Conservation (phyloP, 179 eudicot genomes). For the Dionaea muscipula region DNA sequence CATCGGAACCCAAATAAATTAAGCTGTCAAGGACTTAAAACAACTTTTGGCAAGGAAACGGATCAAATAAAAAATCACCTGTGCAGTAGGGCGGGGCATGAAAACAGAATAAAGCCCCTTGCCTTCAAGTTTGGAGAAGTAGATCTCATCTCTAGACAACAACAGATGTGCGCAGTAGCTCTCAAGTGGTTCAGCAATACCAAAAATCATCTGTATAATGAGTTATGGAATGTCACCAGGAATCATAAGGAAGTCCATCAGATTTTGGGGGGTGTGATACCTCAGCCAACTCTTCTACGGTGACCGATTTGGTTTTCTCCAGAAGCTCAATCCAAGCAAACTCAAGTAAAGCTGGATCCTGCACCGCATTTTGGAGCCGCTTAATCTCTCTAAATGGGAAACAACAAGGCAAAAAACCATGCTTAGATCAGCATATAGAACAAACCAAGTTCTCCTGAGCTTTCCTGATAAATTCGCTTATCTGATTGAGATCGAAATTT, state of each 20-base stretch:
- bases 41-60: neutral
- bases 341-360: constrained; percentile 81
- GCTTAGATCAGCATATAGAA: constrained; percentile 14
- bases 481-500: constrained; percentile 50
- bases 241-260: neutral
- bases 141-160: constrained; percentile 73
- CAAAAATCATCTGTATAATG: constrained; percentile 81
- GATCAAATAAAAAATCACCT: constrained; percentile 29
- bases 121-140: constrained; percentile 57
- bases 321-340: constrained; percentile 95
- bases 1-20: no score
- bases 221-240: constrained; percentile 8
- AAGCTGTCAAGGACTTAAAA: neutral
- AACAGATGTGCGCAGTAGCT: constrained; percentile 83
- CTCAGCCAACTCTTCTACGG: constrained; percentile 74
- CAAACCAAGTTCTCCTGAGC: constrained; percentile 75
- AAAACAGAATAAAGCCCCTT: constrained; percentile 56
- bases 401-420: neutral
- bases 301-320: constrained; percentile 51
- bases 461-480: constrained; percentile 55
- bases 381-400: constrained; percentile 6
- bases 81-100: constrained; percentile 56
- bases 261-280: constrained; percentile 27
- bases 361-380: constrained; percentile 11
- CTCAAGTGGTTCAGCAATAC: constrained; percentile 74